These are phyloP conservation scores for Priceomyces fermenticarens DNA, from an alignment of 805 yeast genomes.

Conservation along the genomic window DNA sequence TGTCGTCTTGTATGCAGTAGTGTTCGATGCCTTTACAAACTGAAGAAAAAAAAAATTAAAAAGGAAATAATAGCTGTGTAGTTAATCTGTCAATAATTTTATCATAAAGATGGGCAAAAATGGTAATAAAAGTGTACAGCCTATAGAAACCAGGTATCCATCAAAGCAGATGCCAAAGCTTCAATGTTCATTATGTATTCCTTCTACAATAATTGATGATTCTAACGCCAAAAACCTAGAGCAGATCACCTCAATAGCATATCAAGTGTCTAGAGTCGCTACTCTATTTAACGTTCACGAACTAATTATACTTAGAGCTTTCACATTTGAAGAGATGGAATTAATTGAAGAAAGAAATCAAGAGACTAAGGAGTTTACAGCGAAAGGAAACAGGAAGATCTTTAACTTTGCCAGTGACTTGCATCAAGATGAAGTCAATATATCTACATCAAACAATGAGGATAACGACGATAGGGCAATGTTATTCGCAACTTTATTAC, in stretches of 20 bases:
- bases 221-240: conserved; percentile 61
- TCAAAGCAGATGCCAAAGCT: conserved; percentile 18
- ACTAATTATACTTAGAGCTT: conserved; percentile 64
- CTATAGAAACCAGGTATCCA: conserved; percentile 28
- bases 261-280: conserved; percentile 77
- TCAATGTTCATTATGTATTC: conserved; percentile 65
- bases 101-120: conserved; percentile 29
- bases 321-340: conserved; percentile 18
- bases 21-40: not conserved
- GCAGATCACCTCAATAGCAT: conserved; percentile 69
- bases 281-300: conserved; percentile 70
- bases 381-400: conserved; percentile 27
- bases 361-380: conserved; percentile 15
- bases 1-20: no score
- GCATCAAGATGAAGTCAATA: conserved; percentile 14
- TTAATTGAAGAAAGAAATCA: conserved; percentile 18
- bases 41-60: no score
- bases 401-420: conserved; percentile 31
- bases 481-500: conserved; percentile 66
- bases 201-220: conserved; percentile 57
- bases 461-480: conserved; percentile 34
- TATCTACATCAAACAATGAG: conserved; percentile 13
- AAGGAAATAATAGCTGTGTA: not conserved
- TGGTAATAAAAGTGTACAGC: conserved; percentile 15
- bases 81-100: no score